phyloP scores from a whole-genome alignment of 257 asterid species.

The Catharanthus roseus region DNA sequence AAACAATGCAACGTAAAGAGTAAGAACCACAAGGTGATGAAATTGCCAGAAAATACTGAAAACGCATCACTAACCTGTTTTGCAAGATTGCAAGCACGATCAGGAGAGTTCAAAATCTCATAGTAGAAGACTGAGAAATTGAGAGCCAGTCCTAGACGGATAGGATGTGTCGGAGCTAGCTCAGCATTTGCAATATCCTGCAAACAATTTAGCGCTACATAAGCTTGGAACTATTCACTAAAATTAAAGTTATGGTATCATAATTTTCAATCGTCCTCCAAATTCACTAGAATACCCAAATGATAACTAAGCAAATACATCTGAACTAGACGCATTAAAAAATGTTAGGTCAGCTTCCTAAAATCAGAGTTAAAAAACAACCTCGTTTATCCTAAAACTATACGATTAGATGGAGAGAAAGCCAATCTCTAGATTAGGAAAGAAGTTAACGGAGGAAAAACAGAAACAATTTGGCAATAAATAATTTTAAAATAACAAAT shows the following conservation, averaged over 20 bases:
- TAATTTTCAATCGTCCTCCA: neutral
- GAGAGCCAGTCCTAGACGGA: slow-evolving; percentile 83
- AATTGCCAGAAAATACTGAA: neutral
- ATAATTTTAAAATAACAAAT: neutral
- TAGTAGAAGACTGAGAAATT: slow-evolving; percentile 86
- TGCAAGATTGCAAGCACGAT: slow-evolving; percentile 81
- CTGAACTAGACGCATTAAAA: neutral
- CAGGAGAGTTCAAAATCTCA: slow-evolving; percentile 80
- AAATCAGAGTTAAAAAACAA: neutral
- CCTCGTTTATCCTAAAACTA: neutral
- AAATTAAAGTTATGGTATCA: neutral
- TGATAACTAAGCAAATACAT: neutral
- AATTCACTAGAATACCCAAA: neutral
- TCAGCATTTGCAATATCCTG: slow-evolving; percentile 79
- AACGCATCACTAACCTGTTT: slow-evolving; percentile 48
- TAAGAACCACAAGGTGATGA: neutral
- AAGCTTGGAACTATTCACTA: neutral
- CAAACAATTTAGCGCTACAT: slow-evolving; percentile 1
- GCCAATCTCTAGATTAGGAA: neutral
- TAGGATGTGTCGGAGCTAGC: slow-evolving; percentile 84
- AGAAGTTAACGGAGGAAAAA: neutral
- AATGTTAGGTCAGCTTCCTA: neutral
- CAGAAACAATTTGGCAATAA: neutral
- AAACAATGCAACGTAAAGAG: slow-evolving; percentile 6
- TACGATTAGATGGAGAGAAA: neutral